Evolutionary conservation across 2,329 filamentous ascomycete genomes (phyloP).

Genomic region (Exophiala phaeomuriformis): DNA sequence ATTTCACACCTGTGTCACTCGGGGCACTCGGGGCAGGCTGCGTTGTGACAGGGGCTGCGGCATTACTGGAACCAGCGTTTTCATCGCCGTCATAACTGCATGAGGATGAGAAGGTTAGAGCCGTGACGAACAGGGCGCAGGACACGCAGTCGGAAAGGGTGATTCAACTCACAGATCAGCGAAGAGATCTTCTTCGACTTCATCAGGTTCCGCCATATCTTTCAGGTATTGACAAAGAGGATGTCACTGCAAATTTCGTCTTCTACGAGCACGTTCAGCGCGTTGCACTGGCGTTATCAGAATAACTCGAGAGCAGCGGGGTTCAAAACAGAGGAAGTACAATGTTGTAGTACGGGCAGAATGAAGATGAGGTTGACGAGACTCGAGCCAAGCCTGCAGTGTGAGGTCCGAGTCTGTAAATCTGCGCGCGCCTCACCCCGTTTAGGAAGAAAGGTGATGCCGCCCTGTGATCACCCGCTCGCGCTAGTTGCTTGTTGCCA

Average conservation of each 20-base stretch:
- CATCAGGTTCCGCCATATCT: slow-evolving; percentile 46
- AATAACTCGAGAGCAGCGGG: too few species aligned
- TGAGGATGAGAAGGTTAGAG: neutral
- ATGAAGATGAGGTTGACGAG: too few species aligned
- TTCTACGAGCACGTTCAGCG: neutral
- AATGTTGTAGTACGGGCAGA: too few species aligned
- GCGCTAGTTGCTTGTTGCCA: too few species aligned
- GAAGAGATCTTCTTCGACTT: slow-evolving; percentile 89
- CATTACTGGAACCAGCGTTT: slow-evolving; percentile 33
- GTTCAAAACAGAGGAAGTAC: too few species aligned
- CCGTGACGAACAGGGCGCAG: slow-evolving; percentile 2
- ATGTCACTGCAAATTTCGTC: slow-evolving; percentile 1
- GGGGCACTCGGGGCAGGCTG: slow-evolving; percentile 29
- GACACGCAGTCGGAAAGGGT: slow-evolving; percentile 8
- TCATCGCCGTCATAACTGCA: slow-evolving; percentile 62
- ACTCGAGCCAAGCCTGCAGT: too few species aligned
- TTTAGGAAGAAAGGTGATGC: too few species aligned
- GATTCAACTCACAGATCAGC: slow-evolving; percentile 70
- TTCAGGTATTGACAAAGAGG: neutral
- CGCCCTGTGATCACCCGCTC: too few species aligned
- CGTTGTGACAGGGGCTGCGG: slow-evolving; percentile 26
- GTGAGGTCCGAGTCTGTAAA: too few species aligned
- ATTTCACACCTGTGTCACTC: slow-evolving; percentile 32
- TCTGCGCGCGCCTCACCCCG: too few species aligned
- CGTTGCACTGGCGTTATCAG: too few species aligned